Percentiles rank a stretch among this genome's conserved stretches.
Conservation (phyloP, 352 stramenopile species). For the Phytophthora vignae region DNA sequence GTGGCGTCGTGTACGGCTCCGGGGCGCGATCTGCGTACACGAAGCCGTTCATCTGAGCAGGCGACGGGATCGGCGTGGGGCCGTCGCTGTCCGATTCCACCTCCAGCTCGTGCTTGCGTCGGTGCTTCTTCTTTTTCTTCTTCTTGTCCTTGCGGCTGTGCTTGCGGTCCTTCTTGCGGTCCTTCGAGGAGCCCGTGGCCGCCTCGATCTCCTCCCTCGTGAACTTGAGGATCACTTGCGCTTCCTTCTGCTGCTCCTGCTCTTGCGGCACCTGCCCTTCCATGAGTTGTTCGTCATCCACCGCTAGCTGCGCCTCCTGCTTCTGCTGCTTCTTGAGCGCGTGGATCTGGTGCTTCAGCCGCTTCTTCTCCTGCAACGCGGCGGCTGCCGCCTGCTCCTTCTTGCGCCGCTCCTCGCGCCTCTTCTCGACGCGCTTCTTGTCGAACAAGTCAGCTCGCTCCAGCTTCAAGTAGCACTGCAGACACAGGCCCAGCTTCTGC, state of each 20-base stretch:
- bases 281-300: slow-evolving; percentile 17
- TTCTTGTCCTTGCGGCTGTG: slow-evolving; percentile 63
- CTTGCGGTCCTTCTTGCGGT: slow-evolving; percentile 70
- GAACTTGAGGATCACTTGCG: slow-evolving; percentile 42
- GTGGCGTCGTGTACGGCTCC: slow-evolving; percentile 28
- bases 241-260: slow-evolving; percentile 6
- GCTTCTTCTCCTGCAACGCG: slow-evolving; percentile 52
- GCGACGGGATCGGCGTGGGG: slow-evolving; percentile 48
- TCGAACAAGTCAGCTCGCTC: slow-evolving; percentile 72
- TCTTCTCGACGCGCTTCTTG: slow-evolving; percentile 57
- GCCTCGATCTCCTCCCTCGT: slow-evolving; percentile 48
- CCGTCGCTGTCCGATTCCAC: slow-evolving; percentile 69
- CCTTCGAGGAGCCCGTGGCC: slow-evolving; percentile 32
- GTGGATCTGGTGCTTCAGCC: slow-evolving; percentile 53
- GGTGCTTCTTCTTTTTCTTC: slow-evolving; percentile 53
- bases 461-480: slow-evolving; percentile 78
- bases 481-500: slow-evolving; percentile 58
- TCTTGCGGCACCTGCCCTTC: slow-evolving; percentile 5
- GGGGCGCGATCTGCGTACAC: slow-evolving; percentile 49
- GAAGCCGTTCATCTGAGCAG: slow-evolving; percentile 52
- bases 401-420: slow-evolving; percentile 36
- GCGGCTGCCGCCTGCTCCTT: slow-evolving; percentile 31
- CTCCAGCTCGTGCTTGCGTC: slow-evolving; percentile 47
- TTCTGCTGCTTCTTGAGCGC: slow-evolving; percentile 72
- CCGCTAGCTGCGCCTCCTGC: slow-evolving; percentile 53